Evolutionary conservation across 2,329 filamentous ascomycete species (phyloP).

Genomic region (Penicillium sp.): DNA sequence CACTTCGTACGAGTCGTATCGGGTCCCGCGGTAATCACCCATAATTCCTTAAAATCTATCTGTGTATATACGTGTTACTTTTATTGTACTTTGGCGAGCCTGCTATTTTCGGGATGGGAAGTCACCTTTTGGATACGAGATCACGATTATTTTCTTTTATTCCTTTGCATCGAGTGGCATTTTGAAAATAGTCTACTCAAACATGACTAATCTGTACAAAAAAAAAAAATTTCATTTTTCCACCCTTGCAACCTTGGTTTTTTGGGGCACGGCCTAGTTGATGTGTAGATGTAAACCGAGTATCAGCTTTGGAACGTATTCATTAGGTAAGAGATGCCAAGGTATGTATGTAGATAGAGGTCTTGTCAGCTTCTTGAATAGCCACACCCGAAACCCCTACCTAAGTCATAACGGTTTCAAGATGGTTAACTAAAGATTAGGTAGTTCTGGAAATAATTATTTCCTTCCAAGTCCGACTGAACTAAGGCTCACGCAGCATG

Average conservation of each 20-base stretch:
- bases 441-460: background rate
- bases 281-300: no score
- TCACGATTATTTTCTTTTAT: slow-evolving; percentile 8
- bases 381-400: no score
- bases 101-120: background rate
- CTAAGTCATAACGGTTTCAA: background rate
- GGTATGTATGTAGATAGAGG: no score
- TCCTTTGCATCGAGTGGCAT: slow-evolving; percentile 7
- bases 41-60: background rate
- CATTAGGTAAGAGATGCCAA: no score
- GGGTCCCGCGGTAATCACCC: slow-evolving; percentile 18
- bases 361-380: background rate
- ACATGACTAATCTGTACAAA: slow-evolving; percentile 4
- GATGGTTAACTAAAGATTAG: background rate
- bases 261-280: no score
- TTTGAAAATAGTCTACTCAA: slow-evolving; percentile 1
- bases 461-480: background rate
- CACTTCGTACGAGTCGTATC: slow-evolving; percentile 39
- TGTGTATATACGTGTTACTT: slow-evolving; percentile 4
- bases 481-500: background rate
- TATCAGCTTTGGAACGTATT: no score
- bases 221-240: background rate
- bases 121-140: slow-evolving; percentile 9
- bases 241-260: no score
- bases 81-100: background rate